Evolutionary conservation across 1,284 basidiomycete genomes (phyloP).

Genomic region (Cryptococcus floricola): DNA sequence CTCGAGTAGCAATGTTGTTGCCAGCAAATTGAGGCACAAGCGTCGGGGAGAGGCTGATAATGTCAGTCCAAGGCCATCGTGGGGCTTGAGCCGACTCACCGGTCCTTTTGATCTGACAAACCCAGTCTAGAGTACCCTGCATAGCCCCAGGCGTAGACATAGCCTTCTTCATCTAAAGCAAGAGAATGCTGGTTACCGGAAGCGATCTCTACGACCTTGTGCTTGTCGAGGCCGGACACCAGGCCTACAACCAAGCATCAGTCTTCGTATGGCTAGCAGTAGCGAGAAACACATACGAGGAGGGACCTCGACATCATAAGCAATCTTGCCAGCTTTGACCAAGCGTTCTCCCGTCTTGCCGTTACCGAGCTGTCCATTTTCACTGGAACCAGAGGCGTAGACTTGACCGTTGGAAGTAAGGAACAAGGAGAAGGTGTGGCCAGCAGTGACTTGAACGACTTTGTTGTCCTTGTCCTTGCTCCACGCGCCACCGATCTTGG

Average conservation of each 20-base stretch:
- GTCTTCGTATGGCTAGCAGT: background rate
- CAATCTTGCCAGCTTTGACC: slow-evolving; percentile 73
- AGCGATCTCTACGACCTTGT: slow-evolving; percentile 74
- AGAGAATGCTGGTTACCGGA: slow-evolving; percentile 83
- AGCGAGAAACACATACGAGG: slow-evolving; percentile 57
- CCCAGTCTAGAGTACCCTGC: slow-evolving; percentile 52
- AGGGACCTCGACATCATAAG: slow-evolving; percentile 71
- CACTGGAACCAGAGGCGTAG: slow-evolving; percentile 84
- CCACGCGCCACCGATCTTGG: slow-evolving; percentile 40
- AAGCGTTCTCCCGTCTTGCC: slow-evolving; percentile 85
- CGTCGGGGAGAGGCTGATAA: slow-evolving; percentile 59
- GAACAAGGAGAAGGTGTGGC: slow-evolving; percentile 76
- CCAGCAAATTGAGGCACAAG: slow-evolving; percentile 76
- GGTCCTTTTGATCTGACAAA: slow-evolving; percentile 74
- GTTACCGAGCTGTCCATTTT: slow-evolving; percentile 88
- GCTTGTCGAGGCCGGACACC: slow-evolving; percentile 49
- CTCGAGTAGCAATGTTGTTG: slow-evolving; percentile 63
- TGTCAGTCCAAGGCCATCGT: background rate
- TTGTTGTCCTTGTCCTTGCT: slow-evolving; percentile 26
- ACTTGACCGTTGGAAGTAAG: slow-evolving; percentile 79
- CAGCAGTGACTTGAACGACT: slow-evolving; percentile 61
- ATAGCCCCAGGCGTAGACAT: slow-evolving; percentile 69
- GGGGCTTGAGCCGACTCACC: slow-evolving; percentile 27
- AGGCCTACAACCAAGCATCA: slow-evolving; percentile 6
- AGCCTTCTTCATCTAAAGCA: slow-evolving; percentile 74